Evolutionary conservation across 1,284 basidiomycete genomes (phyloP), one percentile per base, ranked within the genome.

Genomic region (Malassezia obtusa): DNA sequence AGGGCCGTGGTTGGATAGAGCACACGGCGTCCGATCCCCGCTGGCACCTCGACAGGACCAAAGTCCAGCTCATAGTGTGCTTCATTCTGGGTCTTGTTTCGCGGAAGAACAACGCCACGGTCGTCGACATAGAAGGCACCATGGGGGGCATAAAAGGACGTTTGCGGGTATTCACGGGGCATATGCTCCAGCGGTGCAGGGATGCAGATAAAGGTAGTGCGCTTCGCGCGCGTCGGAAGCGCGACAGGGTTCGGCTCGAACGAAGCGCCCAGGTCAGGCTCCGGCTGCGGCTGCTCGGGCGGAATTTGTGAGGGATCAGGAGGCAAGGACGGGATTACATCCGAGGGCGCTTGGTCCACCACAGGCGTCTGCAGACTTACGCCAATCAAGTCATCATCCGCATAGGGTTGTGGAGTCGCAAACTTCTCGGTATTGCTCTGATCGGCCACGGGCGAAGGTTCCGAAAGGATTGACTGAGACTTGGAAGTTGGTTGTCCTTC

Each of bases 1-100:
- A 73, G 63, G 0, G 67, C 67, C 1, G 70, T 73, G 14, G 61
- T 67, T 2, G 65, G 64, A 21, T 55, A 61, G n/a, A 63, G 63
- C 24, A 63, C 69, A 44, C 70, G 60, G 19, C 69, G 57, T 14
- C 70, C 68, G 28, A 73, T 67, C 5, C 64, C 63, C 7, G 49
- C 44, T 2, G 70, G 70, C 14, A 68, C 65, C 12, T 62, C 55
- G 0, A 60, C 59, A 1, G 70, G 70, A 2, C 41, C 53, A 33
- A 28, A 45, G 21, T 48, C 46, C 2, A 28, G 21, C 32, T 33
- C 45, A 19, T 49, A 31, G 26, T 36, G 26, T 2, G 43, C 32
- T 12, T 44, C 49, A 15, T 17, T 41, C 3, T 17, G 31, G 4
- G 36, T 38, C 19, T 44, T 37, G 14, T 43, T 30, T 11, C 36